phyloP scores from a whole-genome alignment of 2,329 filamentous ascomycete species.

The Botrytis paeoniae region DNA sequence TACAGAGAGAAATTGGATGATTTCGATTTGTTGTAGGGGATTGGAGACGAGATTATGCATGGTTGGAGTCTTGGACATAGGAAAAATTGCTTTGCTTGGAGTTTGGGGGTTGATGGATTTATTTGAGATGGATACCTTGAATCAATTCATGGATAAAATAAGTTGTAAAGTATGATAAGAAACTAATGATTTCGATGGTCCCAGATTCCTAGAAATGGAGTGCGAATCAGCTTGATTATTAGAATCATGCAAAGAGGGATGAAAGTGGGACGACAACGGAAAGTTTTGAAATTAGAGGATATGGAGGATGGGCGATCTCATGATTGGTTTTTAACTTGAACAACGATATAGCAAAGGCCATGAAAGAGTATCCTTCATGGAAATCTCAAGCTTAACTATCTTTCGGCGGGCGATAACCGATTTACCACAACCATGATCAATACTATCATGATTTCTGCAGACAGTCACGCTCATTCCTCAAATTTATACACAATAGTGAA shows the following conservation, averaged over 20 bases:
- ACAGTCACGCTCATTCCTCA: too few species aligned
- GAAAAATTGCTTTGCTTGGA: constrained; percentile 3
- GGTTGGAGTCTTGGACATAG: constrained; percentile 14
- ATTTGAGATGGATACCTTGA: not conserved
- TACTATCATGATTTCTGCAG: too few species aligned
- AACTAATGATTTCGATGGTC: not conserved
- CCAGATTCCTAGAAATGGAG: not conserved
- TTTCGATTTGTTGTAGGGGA: constrained; percentile 75
- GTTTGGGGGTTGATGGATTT: not conserved
- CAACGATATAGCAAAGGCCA: not conserved
- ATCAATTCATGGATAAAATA: not conserved
- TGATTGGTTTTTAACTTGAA: not conserved
- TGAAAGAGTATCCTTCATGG: not conserved
- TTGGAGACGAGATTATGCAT: not conserved
- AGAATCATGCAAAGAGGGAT: not conserved
- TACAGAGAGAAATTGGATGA: constrained; percentile 95
- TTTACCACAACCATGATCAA: too few species aligned
- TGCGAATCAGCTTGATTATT: not conserved
- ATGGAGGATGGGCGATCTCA: too few species aligned
- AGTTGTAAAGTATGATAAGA: not conserved
- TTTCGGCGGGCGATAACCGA: not conserved
- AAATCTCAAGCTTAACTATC: not conserved
- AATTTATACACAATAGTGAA: too few species aligned
- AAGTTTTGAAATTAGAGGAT: not conserved
- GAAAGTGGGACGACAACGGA: not conserved